Percentiles rank a stretch among this genome's conserved stretches.
phyloP scores from a whole-genome alignment of 441 rosid genomes.

The Dalechampia spathulata region DNA sequence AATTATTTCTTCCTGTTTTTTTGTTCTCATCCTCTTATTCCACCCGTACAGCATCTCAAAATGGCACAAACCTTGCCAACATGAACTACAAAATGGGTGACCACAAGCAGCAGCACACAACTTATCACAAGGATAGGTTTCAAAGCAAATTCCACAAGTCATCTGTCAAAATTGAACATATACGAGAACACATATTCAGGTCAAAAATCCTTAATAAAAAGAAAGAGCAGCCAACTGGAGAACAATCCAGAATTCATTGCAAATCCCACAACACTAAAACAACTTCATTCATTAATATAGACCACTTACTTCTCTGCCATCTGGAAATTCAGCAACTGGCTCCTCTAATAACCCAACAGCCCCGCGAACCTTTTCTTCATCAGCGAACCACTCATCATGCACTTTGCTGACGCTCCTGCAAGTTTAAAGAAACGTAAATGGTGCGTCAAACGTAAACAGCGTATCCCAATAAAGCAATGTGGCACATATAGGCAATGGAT shows the following conservation, averaged over 20 bases:
- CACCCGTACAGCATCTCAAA: too few relatives aligned
- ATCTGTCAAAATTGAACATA: conserved; percentile 31
- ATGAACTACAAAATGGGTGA: conserved; percentile 73
- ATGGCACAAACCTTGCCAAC: conserved; percentile 76
- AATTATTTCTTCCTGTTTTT: too few relatives aligned
- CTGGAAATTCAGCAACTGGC: conserved; percentile 35
- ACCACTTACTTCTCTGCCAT: conserved; percentile 43
- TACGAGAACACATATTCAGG: too few relatives aligned
- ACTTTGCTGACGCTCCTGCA: conserved; percentile 82
- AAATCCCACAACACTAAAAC: too few relatives aligned
- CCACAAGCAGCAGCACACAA: conserved; percentile 72
- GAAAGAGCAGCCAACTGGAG: too few relatives aligned
- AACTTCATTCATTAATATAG: conserved; percentile 5
- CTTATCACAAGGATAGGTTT: conserved; percentile 43
- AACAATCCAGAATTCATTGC: too few relatives aligned
- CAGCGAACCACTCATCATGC: conserved; percentile 93
- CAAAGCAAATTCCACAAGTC: conserved; percentile 92
- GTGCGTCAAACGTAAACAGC: conserved; percentile 12
- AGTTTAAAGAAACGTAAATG: neutral
- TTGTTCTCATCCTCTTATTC: too few relatives aligned
- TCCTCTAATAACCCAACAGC: conserved; percentile 70
- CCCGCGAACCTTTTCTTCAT: conserved; percentile 71
- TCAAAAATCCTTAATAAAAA: too few relatives aligned
- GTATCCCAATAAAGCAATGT: neutral
- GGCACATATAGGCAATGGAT: neutral